Percentiles rank a stretch among this genome's conserved stretches.
These are phyloP conservation scores for Fusarium sp. DNA, from an alignment of 2,329 filamentous ascomycete genomes.

Conservation along the genomic window DNA sequence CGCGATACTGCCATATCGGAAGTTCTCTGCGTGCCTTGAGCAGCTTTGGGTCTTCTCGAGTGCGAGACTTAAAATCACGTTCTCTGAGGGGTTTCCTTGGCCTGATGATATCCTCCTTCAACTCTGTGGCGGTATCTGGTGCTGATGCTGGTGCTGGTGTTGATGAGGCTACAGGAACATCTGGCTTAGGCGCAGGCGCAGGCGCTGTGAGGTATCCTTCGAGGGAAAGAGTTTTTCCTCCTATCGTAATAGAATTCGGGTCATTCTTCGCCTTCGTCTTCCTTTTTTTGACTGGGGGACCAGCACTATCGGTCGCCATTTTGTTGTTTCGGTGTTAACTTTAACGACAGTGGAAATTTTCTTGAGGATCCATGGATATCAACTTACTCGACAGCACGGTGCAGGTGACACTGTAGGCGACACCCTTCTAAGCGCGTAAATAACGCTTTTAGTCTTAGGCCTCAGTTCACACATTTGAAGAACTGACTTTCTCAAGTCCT, in stretches of 20 bases:
- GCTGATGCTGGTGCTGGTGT: conserved; percentile 2
- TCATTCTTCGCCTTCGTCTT: conserved; percentile 51
- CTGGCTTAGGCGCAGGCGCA: conserved; percentile 46
- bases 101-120: neutral
- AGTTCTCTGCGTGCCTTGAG: conserved; percentile 71
- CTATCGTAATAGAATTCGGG: conserved; percentile 57
- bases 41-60: conserved; percentile 47
- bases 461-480: too few relatives aligned
- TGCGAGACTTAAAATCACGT: conserved; percentile 22
- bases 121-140: neutral
- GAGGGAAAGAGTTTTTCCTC: conserved; percentile 61
- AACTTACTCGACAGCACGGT: neutral
- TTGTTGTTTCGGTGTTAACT: neutral
- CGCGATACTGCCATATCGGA: conserved; percentile 81
- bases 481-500: too few relatives aligned
- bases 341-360: neutral
- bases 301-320: conserved; percentile 43
- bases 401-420: neutral
- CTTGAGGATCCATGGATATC: neutral
- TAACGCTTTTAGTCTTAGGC: too few relatives aligned
- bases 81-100: conserved; percentile 16
- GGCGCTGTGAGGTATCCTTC: conserved; percentile 60
- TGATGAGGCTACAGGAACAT: neutral
- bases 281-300: conserved; percentile 52
- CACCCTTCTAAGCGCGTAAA: too few relatives aligned